A percentile compares a stretch with the other conserved stretches of the same genome.
Conservation (phyloP, 148 eudicot species). For the Vaccinium darrowii region DNA sequence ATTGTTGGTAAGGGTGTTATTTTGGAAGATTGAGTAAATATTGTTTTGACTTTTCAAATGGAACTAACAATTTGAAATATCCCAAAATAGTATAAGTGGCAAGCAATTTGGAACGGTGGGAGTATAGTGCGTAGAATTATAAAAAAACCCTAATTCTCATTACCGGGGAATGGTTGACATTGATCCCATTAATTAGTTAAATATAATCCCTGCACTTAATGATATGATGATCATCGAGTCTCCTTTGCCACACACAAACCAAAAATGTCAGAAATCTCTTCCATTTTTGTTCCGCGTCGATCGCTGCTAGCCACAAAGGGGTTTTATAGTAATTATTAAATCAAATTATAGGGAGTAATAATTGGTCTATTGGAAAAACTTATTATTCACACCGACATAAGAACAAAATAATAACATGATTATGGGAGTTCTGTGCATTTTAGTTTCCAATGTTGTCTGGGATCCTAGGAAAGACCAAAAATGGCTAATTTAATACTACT, state of each 20-base stretch:
- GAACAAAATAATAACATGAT: neutral
- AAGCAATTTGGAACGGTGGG: too few species aligned
- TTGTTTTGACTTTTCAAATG: too few species aligned
- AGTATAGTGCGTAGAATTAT: neutral
- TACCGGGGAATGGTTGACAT: conserved; percentile 31
- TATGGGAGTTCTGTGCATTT: neutral
- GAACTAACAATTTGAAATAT: too few species aligned
- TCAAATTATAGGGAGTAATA: neutral
- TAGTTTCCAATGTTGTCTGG: conserved; percentile 25
- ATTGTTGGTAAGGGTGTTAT: too few species aligned
- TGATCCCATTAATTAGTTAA: conserved; percentile 13
- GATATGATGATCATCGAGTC: conserved; percentile 2
- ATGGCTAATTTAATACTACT: neutral
- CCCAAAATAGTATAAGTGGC: too few species aligned
- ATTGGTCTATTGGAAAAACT: neutral
- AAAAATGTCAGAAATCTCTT: conserved; percentile 20
- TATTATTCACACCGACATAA: neutral
- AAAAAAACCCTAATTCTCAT: conserved; percentile 7
- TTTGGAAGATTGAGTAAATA: too few species aligned
- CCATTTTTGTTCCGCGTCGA: conserved; percentile 11
- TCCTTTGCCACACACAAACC: conserved; percentile 7
- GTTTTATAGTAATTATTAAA: neutral
- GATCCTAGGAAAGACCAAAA: conserved; percentile 18
- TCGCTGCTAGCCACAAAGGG: neutral
- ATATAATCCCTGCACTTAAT: conserved; percentile 16